Conservation (phyloP, 2,329 filamentous ascomycete species). For the Alternaria angustiovoidea region DNA sequence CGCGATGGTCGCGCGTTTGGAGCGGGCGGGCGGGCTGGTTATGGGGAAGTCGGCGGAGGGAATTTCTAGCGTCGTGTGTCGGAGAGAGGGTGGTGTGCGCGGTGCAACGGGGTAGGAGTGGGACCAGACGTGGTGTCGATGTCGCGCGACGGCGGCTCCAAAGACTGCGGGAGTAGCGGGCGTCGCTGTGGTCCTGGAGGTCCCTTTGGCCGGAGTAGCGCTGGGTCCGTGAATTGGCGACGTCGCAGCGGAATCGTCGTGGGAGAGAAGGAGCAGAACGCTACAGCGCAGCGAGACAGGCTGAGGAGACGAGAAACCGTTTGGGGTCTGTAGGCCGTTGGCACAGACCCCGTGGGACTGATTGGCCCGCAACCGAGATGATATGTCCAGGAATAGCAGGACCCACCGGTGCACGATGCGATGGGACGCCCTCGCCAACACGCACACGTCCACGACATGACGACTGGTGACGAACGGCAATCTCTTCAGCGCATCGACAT, state of each 20-base stretch:
- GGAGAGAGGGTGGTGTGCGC: slow-evolving; percentile 14
- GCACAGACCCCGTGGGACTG: not conserved
- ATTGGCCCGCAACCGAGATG: slow-evolving; percentile 30
- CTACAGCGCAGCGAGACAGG: slow-evolving; percentile 17
- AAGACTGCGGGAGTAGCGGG: slow-evolving; percentile 13
- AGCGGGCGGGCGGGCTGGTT: slow-evolving; percentile 21
- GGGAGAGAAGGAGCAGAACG: slow-evolving; percentile 20
- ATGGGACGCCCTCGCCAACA: not conserved
- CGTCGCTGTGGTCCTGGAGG: slow-evolving; percentile 4
- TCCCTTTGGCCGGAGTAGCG: slow-evolving; percentile 18
- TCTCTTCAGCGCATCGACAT: not conserved
- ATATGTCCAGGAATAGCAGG: slow-evolving; percentile 19
- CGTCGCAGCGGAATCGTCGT: slow-evolving; percentile 45
- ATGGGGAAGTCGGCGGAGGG: slow-evolving; percentile 18
- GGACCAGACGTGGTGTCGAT: slow-evolving; percentile 23
- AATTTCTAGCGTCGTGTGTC: slow-evolving; percentile 21
- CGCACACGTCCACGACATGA: not conserved
- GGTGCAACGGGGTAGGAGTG: slow-evolving; percentile 29
- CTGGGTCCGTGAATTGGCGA: slow-evolving; percentile 33
- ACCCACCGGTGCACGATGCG: slow-evolving; percentile 6
- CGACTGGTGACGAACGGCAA: slow-evolving; percentile 6
- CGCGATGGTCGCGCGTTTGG: slow-evolving; percentile 13
- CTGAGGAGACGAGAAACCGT: slow-evolving; percentile 8
- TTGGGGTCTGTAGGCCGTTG: slow-evolving; percentile 10
- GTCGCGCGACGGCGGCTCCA: slow-evolving; percentile 23